Conservation (phyloP, 305 asterid genomes). For the Fraxinus greggii region DNA sequence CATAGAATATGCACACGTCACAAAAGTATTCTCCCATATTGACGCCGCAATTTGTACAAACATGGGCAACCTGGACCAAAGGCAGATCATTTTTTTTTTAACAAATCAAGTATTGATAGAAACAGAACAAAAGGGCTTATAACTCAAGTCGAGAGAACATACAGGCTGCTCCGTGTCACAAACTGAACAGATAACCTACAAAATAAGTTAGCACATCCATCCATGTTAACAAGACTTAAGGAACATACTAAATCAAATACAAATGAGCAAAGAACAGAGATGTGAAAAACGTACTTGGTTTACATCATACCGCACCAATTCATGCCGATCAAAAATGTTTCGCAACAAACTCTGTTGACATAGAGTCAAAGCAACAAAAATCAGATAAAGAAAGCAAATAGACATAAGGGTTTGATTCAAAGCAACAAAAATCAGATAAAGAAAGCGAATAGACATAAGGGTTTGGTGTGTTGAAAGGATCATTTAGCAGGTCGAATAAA, state of each 20-base stretch:
- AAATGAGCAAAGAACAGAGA: conserved; percentile 20
- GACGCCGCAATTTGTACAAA: conserved; percentile 87
- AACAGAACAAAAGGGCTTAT: not conserved
- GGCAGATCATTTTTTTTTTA: not conserved
- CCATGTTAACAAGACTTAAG: not conserved
- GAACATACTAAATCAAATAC: not conserved
- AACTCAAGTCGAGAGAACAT: conserved; percentile 28
- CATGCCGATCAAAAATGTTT: conserved; percentile 75
- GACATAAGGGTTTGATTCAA: not conserved
- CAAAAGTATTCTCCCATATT: conserved; percentile 96
- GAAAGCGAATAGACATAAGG: not conserved
- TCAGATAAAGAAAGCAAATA: not conserved
- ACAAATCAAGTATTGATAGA: not conserved
- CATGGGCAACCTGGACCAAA: conserved; percentile 56
- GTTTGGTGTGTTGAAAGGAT: not conserved
- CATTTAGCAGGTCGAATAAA: not conserved
- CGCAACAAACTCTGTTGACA: conserved; percentile 56
- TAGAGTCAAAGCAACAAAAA: conserved; percentile 10
- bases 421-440: conserved; percentile 6
- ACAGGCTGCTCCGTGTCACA: conserved; percentile 97
- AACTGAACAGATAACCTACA: conserved; percentile 90
- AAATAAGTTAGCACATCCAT: not conserved
- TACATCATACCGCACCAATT: conserved; percentile 66
- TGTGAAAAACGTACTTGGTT: conserved; percentile 62
- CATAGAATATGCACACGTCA: conserved; percentile 75